Evolutionary conservation across 805 yeast species (phyloP).

Genomic region (Kuraishia capsulata): DNA sequence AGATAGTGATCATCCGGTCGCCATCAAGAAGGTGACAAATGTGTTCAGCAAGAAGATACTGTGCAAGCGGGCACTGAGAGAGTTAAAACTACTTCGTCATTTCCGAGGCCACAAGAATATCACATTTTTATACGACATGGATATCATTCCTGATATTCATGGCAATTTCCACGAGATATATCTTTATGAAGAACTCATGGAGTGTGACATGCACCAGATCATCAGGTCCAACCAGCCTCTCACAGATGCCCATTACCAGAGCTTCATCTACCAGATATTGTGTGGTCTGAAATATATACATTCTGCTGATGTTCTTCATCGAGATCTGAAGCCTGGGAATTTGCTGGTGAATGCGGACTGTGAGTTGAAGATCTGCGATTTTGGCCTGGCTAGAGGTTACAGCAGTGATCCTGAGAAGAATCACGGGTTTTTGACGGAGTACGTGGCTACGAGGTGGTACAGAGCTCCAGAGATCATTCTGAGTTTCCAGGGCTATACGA

Average conservation of each 20-base stretch:
- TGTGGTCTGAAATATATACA: slow-evolving; percentile 94
- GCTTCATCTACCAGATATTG: slow-evolving; percentile 82
- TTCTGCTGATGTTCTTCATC: slow-evolving; percentile 89
- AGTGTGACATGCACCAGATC: slow-evolving; percentile 97
- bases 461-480: slow-evolving; percentile 97
- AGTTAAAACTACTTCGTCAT: slow-evolving; percentile 80
- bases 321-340: slow-evolving; percentile 94
- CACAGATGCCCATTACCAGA: slow-evolving; percentile 92
- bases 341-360: slow-evolving; percentile 91
- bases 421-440: slow-evolving; percentile 92
- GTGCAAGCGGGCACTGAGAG: slow-evolving; percentile 87
- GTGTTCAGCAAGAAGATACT: slow-evolving; percentile 85
- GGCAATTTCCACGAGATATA: slow-evolving; percentile 85
- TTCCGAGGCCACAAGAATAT: slow-evolving; percentile 95
- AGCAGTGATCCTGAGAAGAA: slow-evolving; percentile 74
- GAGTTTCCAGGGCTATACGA: slow-evolving; percentile 87
- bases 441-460: slow-evolving; percentile 98
- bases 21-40: slow-evolving; percentile 93
- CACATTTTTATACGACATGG: slow-evolving; percentile 90
- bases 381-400: slow-evolving; percentile 91
- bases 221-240: slow-evolving; percentile 88
- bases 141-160: slow-evolving; percentile 65
- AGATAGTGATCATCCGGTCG: slow-evolving; percentile 67
- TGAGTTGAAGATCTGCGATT: slow-evolving; percentile 92
- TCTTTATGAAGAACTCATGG: slow-evolving; percentile 94